A percentile compares a stretch with the other conserved stretches of the same genome.
Evolutionary conservation across 1,139 yeast species (phyloP).

Genomic region (Chernovozyma sophiae-reginae): DNA sequence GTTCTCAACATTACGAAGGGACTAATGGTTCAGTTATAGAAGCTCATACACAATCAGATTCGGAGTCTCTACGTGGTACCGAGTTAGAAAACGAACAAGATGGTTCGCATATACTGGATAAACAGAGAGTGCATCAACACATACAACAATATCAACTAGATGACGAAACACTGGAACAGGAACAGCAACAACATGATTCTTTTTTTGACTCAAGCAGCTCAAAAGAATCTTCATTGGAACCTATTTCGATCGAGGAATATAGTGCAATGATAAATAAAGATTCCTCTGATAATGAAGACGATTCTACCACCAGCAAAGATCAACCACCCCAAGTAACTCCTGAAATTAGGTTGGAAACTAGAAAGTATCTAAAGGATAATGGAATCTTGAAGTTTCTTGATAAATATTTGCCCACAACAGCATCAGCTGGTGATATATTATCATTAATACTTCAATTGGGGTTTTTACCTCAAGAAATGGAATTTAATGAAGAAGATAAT

Average conservation of each 20-base stretch:
- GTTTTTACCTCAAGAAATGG: slow-evolving; percentile 42
- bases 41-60: not conserved
- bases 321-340: slow-evolving; percentile 11
- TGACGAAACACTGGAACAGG: not conserved
- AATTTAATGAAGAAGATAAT: slow-evolving; percentile 34
- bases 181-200: slow-evolving; percentile 1
- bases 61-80: not conserved
- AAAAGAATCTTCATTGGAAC: slow-evolving; percentile 4
- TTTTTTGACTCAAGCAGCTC: slow-evolving; percentile 2
- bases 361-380: slow-evolving; percentile 54
- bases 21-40: no score
- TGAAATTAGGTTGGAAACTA: slow-evolving; percentile 35
- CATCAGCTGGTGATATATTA: slow-evolving; percentile 51
- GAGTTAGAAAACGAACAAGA: not conserved
- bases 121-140: not conserved
- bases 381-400: slow-evolving; percentile 61
- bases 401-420: slow-evolving; percentile 55
- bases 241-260: slow-evolving; percentile 7
- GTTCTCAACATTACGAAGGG: no score
- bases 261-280: slow-evolving; percentile 4
- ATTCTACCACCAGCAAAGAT: slow-evolving; percentile 4
- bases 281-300: no score
- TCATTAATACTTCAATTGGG: slow-evolving; percentile 49
- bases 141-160: not conserved
- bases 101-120: not conserved